Base-by-base conservation (phyloP, 345 rosid genomes). In the Leavenworthia alabamica region DNA sequence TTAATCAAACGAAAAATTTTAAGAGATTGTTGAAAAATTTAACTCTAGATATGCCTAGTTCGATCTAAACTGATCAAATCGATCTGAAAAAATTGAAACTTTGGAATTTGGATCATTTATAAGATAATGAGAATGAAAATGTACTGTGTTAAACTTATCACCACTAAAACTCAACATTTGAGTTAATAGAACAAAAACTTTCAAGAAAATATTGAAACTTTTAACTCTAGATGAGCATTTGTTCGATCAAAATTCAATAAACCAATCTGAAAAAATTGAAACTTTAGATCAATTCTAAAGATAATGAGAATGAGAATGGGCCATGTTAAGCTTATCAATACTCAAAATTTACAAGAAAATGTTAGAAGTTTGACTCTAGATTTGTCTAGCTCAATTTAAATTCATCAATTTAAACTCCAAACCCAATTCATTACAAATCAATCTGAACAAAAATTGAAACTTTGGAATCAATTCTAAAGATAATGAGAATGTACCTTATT, bases 321-420 rank as follows among this genome's bases (percentile, higher is more conserved):
- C 97, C 97, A 83, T 80, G 56, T 80, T 62, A 27, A 75, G 81
- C 67, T 68, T 75, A 68, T 86, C 95, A 36, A 84, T 87, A 7
- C 90, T 92, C 63, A 89, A n/a, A n/a, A 0, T 9, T 32, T 29
- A 9, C 36, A 32, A 14, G 24, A 22, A 46, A 23, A 45, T 45
- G 23, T 28, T 7, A 4, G 51, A 50, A 41, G 8, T 3, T 23
- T 7, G 29, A 29, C 16, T 33, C 8, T 13, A 14, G 3, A 10
- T 32, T 10, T 36, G 28, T 28, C 48, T 26, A 40, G 26, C 31
- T 31, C 10, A n/a, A n/a, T n/a, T n/a, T n/a, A n/a, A n/a, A n/a
- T n/a, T n/a, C n/a, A n/a, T n/a, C 1, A 22, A 60, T 33, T 23
- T 20, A 32, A 20, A 1, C 11, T 28, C 40, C 26, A 56, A 41